These are phyloP conservation scores for Prototheca stagnorum DNA, from an alignment of 163 green algal genomes.

Conservation along the genomic window DNA sequence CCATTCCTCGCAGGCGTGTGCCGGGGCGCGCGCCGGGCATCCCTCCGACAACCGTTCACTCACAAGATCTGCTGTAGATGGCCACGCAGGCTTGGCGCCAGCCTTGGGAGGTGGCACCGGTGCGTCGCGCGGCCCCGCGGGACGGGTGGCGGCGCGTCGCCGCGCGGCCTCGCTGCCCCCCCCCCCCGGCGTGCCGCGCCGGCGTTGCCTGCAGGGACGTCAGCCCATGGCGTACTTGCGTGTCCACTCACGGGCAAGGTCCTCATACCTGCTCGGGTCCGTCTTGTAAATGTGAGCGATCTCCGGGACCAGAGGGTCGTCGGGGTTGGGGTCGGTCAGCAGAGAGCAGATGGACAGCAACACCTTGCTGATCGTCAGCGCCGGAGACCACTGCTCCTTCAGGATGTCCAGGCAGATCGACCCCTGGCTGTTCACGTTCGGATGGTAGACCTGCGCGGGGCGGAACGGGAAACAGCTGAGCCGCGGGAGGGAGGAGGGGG, in stretches of 20 bases:
- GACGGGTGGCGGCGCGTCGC: too few relatives aligned
- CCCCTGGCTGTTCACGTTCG: slow-evolving; percentile 92
- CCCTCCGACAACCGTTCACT: too few relatives aligned
- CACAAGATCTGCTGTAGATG: too few relatives aligned
- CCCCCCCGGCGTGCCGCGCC: too few relatives aligned
- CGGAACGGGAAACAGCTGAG: not conserved
- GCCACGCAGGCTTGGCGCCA: too few relatives aligned
- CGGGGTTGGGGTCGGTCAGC: slow-evolving; percentile 78
- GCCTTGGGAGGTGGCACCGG: too few relatives aligned
- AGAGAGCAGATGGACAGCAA: slow-evolving; percentile 89
- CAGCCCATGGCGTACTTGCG: slow-evolving; percentile 48
- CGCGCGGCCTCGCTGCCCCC: too few relatives aligned
- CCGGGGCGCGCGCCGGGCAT: too few relatives aligned
- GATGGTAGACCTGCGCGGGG: slow-evolving; percentile 65
- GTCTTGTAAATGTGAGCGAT: slow-evolving; percentile 57
- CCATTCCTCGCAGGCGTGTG: too few relatives aligned
- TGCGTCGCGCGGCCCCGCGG: too few relatives aligned
- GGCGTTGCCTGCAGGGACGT: too few relatives aligned
- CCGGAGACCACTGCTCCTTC: slow-evolving; percentile 98
- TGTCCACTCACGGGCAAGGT: slow-evolving; percentile 44
- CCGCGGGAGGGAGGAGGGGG: not conserved
- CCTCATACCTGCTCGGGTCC: slow-evolving; percentile 38
- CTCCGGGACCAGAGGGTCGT: slow-evolving; percentile 44
- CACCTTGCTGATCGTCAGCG: slow-evolving; percentile 96
- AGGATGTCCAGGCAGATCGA: slow-evolving; percentile 98